These are phyloP conservation scores for Lanmaoa rubissima DNA, from an alignment of 768 basidiomycete genomes.

Conservation along the genomic window DNA sequence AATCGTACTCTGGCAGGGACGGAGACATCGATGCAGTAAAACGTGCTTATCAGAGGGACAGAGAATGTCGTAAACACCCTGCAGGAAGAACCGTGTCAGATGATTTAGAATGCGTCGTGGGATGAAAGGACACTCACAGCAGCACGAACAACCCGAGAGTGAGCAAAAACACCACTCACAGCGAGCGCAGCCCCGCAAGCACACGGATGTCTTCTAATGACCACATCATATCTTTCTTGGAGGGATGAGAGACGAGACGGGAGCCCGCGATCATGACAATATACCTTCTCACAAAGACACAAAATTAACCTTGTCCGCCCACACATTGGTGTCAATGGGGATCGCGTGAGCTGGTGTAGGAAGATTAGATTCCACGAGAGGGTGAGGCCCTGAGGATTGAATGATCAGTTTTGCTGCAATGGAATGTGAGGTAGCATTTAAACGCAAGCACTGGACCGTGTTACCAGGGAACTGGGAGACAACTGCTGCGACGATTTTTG, in stretches of 20 bases:
- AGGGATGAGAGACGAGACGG: not conserved
- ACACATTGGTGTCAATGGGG: too few relatives aligned
- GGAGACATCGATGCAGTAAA: not conserved
- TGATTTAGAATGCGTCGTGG: not conserved
- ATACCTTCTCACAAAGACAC: not conserved
- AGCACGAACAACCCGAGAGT: not conserved
- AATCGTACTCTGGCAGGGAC: not conserved
- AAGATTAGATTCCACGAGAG: not conserved
- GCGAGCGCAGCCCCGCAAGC: not conserved
- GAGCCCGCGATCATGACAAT: not conserved
- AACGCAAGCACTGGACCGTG: not conserved
- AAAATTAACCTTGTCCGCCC: not conserved
- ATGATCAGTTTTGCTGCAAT: not conserved
- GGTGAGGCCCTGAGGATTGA: not conserved
- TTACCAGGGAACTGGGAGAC: not conserved
- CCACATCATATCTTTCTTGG: not conserved
- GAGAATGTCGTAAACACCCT: not conserved
- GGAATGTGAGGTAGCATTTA: not conserved
- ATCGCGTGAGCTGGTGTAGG: not conserved
- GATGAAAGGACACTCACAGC: not conserved
- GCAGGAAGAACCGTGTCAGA: not conserved
- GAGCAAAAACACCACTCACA: constrained; percentile 1
- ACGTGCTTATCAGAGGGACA: not conserved
- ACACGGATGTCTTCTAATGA: not conserved
- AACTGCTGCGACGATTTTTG: not conserved